phyloP scores from a whole-genome alignment of 306 rosid species.

The Medicago truncatula region DNA sequence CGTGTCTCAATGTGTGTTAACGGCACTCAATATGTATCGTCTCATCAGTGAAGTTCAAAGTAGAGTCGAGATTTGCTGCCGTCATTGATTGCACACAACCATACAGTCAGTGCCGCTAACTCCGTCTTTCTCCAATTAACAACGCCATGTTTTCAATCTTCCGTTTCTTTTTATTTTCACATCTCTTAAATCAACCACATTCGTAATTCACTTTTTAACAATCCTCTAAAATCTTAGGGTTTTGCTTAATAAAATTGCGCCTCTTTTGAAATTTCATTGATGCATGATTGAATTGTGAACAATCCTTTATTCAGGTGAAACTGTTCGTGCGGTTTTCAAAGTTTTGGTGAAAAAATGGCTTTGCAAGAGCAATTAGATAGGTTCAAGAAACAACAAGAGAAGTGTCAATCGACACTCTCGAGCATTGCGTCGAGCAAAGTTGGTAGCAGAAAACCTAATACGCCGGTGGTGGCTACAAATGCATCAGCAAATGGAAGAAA shows the following conservation, averaged over 20 bases:
- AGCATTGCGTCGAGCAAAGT: constrained; percentile 69
- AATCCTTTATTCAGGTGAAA: not conserved
- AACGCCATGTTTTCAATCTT: not conserved
- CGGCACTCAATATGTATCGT: too few species aligned
- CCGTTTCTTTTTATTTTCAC: not conserved
- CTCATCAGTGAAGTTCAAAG: too few species aligned
- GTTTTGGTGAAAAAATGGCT: constrained; percentile 53
- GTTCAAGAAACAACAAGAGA: constrained; percentile 80
- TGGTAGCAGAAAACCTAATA: constrained; percentile 40
- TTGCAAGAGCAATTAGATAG: constrained; percentile 65
- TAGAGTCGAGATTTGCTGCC: too few species aligned
- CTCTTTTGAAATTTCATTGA: not conserved
- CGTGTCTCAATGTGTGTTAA: too few species aligned
- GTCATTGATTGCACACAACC: too few species aligned
- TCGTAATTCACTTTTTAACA: not conserved
- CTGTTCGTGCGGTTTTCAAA: not conserved
- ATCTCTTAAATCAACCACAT: not conserved
- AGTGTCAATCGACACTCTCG: constrained; percentile 66
- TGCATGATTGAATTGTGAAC: not conserved
- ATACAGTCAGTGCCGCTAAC: not conserved
- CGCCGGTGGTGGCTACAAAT: constrained; percentile 33
- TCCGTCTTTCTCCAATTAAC: not conserved
- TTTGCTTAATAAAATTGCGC: not conserved
- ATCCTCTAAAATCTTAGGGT: constrained; percentile 6
- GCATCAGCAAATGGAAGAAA: constrained; percentile 48